phyloP scores from a whole-genome alignment of 2,329 filamentous ascomycete species.

The Boeremia lycopersici region DNA sequence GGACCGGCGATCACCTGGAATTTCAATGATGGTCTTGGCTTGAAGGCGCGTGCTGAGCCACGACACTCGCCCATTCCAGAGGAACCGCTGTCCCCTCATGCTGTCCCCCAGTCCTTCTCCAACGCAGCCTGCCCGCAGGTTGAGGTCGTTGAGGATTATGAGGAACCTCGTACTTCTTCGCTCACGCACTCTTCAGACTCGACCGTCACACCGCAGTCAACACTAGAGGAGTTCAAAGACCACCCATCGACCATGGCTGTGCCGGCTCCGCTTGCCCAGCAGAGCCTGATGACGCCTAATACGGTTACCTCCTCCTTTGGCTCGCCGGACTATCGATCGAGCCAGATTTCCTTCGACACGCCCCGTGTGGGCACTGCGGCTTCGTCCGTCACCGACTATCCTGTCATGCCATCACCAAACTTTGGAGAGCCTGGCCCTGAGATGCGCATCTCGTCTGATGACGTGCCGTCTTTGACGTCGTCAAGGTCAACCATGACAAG shows the following conservation, averaged over 20 bases:
- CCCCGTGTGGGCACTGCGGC: conserved; percentile 76
- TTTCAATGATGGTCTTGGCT: conserved; percentile 49
- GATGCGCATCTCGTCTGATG: conserved; percentile 71
- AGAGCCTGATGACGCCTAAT: conserved; percentile 68
- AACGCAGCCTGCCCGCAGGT: conserved; percentile 39
- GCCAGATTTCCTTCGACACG: conserved; percentile 69
- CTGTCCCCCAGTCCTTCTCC: conserved; percentile 18
- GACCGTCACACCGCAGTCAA: conserved; percentile 49
- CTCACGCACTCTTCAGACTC: conserved; percentile 58
- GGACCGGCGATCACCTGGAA: conserved; percentile 53
- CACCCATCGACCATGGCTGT: conserved; percentile 45
- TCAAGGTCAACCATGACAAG: conserved; percentile 78
- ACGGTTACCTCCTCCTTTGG: conserved; percentile 64
- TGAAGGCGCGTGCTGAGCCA: conserved; percentile 31
- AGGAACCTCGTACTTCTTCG: conserved; percentile 56
- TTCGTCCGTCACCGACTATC: conserved; percentile 75
- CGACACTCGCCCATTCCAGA: conserved; percentile 18
- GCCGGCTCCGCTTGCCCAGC: conserved; percentile 46
- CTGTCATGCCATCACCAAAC: conserved; percentile 71
- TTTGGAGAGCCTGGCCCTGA: conserved; percentile 78
- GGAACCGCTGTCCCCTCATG: conserved; percentile 37
- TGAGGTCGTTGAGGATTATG: conserved; percentile 54
- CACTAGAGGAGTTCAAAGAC: conserved; percentile 42
- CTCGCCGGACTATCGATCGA: conserved; percentile 68
- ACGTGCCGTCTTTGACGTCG: conserved; percentile 76